Evolutionary conservation across 768 basidiomycete species (phyloP), one percentile per base, ranked within the genome.

Genomic region (Boletus pseudo-olivaceus): DNA sequence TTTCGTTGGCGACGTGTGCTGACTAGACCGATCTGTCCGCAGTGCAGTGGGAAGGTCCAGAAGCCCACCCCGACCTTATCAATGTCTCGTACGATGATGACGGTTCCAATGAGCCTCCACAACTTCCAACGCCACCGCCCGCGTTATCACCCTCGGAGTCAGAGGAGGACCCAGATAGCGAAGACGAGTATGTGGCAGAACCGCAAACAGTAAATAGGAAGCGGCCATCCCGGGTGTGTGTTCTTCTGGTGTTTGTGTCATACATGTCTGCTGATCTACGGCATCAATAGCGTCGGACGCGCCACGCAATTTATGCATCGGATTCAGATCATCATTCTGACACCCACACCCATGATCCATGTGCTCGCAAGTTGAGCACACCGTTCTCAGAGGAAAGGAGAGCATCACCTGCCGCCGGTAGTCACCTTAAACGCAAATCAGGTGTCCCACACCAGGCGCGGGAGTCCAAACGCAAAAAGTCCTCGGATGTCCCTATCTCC

Each of bases 11-110:
- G 53, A 60, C 49, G 27, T 58, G 58, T 63, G 67, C 73, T 70
- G 61, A 68, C 63, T 54, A 62, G 51, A 59, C 62, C 57, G 38
- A 64, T 59, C 65, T 51, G 56, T 65, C 67, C 54, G 40, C 68
- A 91, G 89, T 83, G 83, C 69, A 78, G 59, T 91, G 87, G 87
- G 88, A 92, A 65, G 86, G 82, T 1, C 71, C 76, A 27, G 82
- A 83, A 19, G 82, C 79, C 5, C 57, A 84, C 41, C 82, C 87
- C 57, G 79, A 78, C 56, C 62, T 63, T 42, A 66, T 63, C 60
- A 44, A 65, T 29, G 39, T 60, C 23, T 58, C 48, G 20, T 53
- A 60, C 41, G 54, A 60, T 8, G 47, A 65, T 5, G 71, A 47
- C 59, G 65, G 26, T 43, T 65, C 37, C 59, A 66, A 46, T 49